phyloP scores from a whole-genome alignment of 1,139 yeast genomes.

The Pichia sp. region DNA sequence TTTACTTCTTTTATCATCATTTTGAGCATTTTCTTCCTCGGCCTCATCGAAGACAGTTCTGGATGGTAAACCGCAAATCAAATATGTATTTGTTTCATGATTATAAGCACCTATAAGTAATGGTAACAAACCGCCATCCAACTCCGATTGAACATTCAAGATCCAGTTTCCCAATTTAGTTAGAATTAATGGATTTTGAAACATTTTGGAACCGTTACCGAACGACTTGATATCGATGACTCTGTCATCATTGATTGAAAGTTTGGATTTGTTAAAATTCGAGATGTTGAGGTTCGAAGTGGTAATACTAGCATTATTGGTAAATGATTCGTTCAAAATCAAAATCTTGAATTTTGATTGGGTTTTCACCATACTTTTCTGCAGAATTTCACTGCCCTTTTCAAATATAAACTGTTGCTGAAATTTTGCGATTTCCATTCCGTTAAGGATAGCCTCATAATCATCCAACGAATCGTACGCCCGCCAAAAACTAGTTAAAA shows the following conservation, averaged over 20 bases:
- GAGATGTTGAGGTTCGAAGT: slow-evolving; percentile 9
- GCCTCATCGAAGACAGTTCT: slow-evolving; percentile 43
- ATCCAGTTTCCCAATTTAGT: slow-evolving; percentile 87
- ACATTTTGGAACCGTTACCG: slow-evolving; percentile 50
- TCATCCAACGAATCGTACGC: slow-evolving; percentile 85
- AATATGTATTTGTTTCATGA: slow-evolving; percentile 62
- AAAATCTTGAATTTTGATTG: slow-evolving; percentile 77
- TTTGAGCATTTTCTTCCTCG: slow-evolving; percentile 16
- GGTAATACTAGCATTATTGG: slow-evolving; percentile 18
- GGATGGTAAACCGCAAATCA: slow-evolving; percentile 88
- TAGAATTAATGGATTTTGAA: slow-evolving; percentile 79
- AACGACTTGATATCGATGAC: slow-evolving; percentile 29
- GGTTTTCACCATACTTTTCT: slow-evolving; percentile 71
- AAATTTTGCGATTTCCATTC: slow-evolving; percentile 70
- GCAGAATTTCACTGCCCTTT: slow-evolving; percentile 84
- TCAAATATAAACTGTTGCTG: slow-evolving; percentile 81
- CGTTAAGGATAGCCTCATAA: slow-evolving; percentile 55
- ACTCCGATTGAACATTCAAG: slow-evolving; percentile 79
- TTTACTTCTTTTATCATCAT: slow-evolving; percentile 7
- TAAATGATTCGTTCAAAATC: slow-evolving; percentile 65
- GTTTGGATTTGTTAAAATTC: slow-evolving; percentile 8
- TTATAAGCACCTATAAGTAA: slow-evolving; percentile 84
- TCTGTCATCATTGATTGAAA: slow-evolving; percentile 18
- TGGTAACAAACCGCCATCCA: slow-evolving; percentile 66
- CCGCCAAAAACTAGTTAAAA: slow-evolving; percentile 89